Conservation (phyloP, 345 rosid species). For the Camelina laxa region DNA sequence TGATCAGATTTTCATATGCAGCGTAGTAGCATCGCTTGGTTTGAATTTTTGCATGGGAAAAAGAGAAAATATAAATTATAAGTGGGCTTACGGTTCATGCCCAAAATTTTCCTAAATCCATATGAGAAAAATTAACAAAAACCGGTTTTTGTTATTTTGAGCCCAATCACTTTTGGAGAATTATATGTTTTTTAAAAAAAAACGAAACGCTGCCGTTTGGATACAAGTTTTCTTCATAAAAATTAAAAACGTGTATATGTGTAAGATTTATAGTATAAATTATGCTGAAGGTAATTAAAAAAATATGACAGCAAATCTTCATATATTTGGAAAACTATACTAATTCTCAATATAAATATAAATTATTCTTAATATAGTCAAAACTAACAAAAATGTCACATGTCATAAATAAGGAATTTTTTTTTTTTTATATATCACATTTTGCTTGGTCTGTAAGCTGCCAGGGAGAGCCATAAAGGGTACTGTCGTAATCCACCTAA, state of each 20-base stretch:
- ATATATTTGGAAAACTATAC: not conserved
- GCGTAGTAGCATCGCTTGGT: not conserved
- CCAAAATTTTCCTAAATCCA: not conserved
- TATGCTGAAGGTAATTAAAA: not conserved
- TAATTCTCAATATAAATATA: not conserved
- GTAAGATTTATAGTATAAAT: no score
- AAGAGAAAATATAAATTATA: not conserved
- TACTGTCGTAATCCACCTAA: slow-evolving; percentile 7
- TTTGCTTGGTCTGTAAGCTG: slow-evolving; percentile 14
- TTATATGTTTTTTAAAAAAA: not conserved
- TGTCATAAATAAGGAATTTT: not conserved
- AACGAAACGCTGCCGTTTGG: not conserved
- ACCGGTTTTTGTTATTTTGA: not conserved
- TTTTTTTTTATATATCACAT: not conserved
- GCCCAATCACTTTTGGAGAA: not conserved
- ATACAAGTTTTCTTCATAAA: not conserved
- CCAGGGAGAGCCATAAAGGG: slow-evolving; percentile 1
- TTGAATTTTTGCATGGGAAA: not conserved
- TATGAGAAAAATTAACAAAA: not conserved
- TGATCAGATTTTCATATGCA: not conserved
- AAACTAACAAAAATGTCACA: not conserved
- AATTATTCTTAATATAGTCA: not conserved
- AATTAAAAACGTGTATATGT: no score
- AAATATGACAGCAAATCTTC: slow-evolving; percentile 13
- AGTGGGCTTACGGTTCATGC: not conserved